Conservation (phyloP, 2,329 filamentous ascomycete genomes). For the Neofusicoccum sp. region DNA sequence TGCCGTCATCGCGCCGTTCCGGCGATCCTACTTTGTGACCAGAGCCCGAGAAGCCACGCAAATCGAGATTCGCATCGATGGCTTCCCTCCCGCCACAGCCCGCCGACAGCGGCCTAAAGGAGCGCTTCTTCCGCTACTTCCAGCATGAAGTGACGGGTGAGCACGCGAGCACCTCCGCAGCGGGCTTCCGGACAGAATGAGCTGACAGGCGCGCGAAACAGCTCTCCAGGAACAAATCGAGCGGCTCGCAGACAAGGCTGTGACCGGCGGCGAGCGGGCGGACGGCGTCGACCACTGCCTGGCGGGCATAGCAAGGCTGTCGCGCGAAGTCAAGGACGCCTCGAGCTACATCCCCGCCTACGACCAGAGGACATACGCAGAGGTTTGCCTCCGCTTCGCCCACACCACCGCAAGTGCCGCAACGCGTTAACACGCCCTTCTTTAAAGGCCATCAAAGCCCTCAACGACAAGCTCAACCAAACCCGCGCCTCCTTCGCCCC, state of each 20-base stretch:
- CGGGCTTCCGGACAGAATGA: not conserved
- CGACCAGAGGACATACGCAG: slow-evolving; percentile 81
- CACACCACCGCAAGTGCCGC: not conserved
- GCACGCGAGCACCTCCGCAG: slow-evolving; percentile 3
- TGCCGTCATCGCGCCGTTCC: not conserved
- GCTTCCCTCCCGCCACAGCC: slow-evolving; percentile 5
- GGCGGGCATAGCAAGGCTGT: slow-evolving; percentile 74
- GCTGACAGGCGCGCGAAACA: slow-evolving; percentile 36
- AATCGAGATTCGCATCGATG: not conserved
- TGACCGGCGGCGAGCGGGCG: slow-evolving; percentile 70
- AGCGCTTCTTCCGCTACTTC: slow-evolving; percentile 83
- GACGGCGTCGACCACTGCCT: slow-evolving; percentile 80
- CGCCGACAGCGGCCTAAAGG: slow-evolving; percentile 53
- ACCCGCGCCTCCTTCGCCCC: slow-evolving; percentile 67
- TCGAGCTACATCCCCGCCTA: slow-evolving; percentile 81
- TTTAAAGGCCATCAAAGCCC: slow-evolving; percentile 68
- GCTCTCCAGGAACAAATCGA: slow-evolving; percentile 75
- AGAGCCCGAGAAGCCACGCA: not conserved
- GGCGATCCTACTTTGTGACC: not conserved
- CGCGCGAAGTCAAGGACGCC: slow-evolving; percentile 81
- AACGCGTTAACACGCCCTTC: slow-evolving; percentile 22
- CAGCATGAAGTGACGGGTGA: slow-evolving; percentile 70
- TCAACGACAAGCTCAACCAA: slow-evolving; percentile 75
- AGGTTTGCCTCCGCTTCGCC: slow-evolving; percentile 61
- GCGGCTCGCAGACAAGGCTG: slow-evolving; percentile 61